Percentiles rank a stretch among this genome's conserved stretches.
These are phyloP conservation scores for Russula emetica DNA, from an alignment of 768 basidiomycete genomes.

Conservation along the genomic window DNA sequence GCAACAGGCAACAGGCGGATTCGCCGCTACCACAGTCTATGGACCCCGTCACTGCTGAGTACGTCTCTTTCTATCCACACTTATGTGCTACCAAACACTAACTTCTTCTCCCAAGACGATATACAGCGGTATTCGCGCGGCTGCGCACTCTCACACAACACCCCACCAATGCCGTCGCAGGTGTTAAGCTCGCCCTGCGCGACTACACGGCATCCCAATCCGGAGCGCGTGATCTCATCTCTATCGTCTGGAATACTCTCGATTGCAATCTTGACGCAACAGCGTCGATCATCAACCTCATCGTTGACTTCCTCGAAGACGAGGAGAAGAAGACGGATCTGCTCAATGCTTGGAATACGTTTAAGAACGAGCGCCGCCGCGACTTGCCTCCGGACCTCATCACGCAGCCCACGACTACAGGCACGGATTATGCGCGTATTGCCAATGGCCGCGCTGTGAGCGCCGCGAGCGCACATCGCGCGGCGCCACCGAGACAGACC, in stretches of 20 bases:
- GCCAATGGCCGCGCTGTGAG: constrained; percentile 79
- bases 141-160: constrained; percentile 57
- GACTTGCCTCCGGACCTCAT: constrained; percentile 70
- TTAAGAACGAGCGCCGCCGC: constrained; percentile 82
- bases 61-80: constrained; percentile 30
- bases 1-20: constrained; percentile 34
- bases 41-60: constrained; percentile 57
- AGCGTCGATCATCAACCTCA: constrained; percentile 62
- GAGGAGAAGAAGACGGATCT: constrained; percentile 79
- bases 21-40: constrained; percentile 40
- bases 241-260: constrained; percentile 79
- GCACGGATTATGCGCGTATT: constrained; percentile 72
- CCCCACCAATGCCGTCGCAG: constrained; percentile 52
- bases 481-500: constrained; percentile 45
- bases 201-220: constrained; percentile 75
- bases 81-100: neutral
- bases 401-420: constrained; percentile 46
- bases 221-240: constrained; percentile 78
- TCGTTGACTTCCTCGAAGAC: constrained; percentile 77
- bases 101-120: constrained; percentile 45
- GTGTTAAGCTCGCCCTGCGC: constrained; percentile 70
- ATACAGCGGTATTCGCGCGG: constrained; percentile 59
- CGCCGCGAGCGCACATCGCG: constrained; percentile 66
- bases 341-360: constrained; percentile 74
- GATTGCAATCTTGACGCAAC: constrained; percentile 68